Percentiles rank a stretch among this genome's conserved stretches.
These are phyloP conservation scores for Monosporascus sp. DNA, from an alignment of 2,329 filamentous ascomycete genomes.

Conservation along the genomic window DNA sequence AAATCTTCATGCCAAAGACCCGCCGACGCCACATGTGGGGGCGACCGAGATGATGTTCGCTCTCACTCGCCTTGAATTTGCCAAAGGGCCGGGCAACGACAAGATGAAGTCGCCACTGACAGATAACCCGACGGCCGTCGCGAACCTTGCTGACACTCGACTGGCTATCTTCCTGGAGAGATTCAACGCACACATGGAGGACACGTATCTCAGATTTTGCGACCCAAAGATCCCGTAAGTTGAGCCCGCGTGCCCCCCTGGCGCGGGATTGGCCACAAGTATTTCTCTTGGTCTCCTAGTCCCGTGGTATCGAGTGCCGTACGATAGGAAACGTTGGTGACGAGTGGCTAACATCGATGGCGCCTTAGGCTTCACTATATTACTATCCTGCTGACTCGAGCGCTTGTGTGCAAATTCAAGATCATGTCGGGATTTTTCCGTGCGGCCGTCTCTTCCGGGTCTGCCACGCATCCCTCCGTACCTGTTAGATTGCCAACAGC, in stretches of 20 bases:
- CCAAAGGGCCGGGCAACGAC: conserved; percentile 46
- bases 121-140: conserved; percentile 35
- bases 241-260: neutral
- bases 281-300: neutral
- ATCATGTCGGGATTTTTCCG: conserved; percentile 49
- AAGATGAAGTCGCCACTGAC: conserved; percentile 30
- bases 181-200: conserved; percentile 50
- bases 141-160: conserved; percentile 44
- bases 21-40: conserved; percentile 41
- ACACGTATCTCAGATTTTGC: conserved; percentile 49
- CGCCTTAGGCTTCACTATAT: conserved; percentile 45
- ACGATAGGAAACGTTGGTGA: neutral
- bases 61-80: conserved; percentile 51
- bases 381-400: conserved; percentile 51
- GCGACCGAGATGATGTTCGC: conserved; percentile 57
- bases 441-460: conserved; percentile 29
- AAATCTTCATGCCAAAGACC: conserved; percentile 50
- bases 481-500: conserved; percentile 32
- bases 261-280: neutral
- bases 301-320: neutral
- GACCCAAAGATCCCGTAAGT: conserved; percentile 47
- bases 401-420: conserved; percentile 51
- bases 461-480: conserved; percentile 12
- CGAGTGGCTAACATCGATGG: neutral
- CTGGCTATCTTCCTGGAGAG: conserved; percentile 45